These are phyloP conservation scores for Acacia crassicarpa DNA, from an alignment of 306 rosid genomes.

Conservation along the genomic window DNA sequence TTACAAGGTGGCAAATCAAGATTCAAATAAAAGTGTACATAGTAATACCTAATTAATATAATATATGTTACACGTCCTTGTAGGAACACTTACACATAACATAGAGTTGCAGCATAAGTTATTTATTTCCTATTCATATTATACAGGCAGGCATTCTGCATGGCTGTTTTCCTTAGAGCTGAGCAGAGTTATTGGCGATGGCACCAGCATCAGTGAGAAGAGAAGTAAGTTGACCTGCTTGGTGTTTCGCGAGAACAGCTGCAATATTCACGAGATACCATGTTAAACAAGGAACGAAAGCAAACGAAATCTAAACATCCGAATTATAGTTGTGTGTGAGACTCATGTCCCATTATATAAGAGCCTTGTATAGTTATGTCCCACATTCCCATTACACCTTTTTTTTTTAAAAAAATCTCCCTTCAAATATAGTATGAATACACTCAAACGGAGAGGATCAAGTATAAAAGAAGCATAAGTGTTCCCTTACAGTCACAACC, in stretches of 20 bases:
- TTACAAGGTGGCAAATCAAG: too few species aligned
- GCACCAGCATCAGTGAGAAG: conserved; percentile 80
- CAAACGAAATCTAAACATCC: neutral
- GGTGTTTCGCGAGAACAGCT: conserved; percentile 66
- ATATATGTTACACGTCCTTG: neutral
- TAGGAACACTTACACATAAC: neutral
- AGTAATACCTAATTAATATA: neutral
- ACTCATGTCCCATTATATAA: neutral
- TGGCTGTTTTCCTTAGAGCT: conserved; percentile 30
- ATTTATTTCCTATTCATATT: neutral
- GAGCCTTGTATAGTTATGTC: neutral
- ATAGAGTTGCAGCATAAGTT: conserved; percentile 10
- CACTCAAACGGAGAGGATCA: neutral
- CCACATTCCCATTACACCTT: neutral
- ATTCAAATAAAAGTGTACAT: too few species aligned
- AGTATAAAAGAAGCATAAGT: neutral
- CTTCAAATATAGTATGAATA: neutral
- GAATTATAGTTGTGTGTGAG: neutral
- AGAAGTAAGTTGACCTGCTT: conserved; percentile 57
- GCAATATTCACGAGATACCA: conserved; percentile 29
- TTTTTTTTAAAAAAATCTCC: neutral
- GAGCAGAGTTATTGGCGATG: conserved; percentile 47
- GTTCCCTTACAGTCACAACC: conserved; percentile 49
- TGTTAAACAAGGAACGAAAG: neutral
- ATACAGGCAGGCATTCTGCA: neutral